Evolutionary conservation across 1,139 yeast species (phyloP).

Genomic region (Taphrina pruni): DNA sequence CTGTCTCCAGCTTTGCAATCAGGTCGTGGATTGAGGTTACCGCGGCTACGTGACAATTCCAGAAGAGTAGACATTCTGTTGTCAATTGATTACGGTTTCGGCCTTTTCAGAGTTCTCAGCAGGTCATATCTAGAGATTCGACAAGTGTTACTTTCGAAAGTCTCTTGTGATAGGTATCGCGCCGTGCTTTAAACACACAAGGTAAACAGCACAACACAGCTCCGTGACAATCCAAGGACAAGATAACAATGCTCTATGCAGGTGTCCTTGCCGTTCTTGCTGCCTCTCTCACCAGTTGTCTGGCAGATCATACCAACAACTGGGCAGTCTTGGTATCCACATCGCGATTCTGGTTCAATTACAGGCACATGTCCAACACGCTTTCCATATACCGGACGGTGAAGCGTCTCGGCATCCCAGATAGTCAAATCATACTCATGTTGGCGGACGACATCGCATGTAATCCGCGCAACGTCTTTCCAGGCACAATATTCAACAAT

Average conservation of each 20-base stretch:
- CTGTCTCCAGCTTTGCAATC: too few relatives aligned
- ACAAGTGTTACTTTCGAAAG: too few relatives aligned
- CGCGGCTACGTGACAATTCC: too few relatives aligned
- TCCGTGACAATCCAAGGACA: too few relatives aligned
- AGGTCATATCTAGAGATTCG: too few relatives aligned
- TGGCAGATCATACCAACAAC: conserved; percentile 62
- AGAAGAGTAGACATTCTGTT: too few relatives aligned
- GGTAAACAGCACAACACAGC: too few relatives aligned
- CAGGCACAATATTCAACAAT: conserved; percentile 94
- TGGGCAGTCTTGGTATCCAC: conserved; percentile 97
- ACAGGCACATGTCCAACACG: conserved; percentile 96
- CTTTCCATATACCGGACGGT: conserved; percentile 94
- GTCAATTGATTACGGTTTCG: too few relatives aligned
- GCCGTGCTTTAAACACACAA: too few relatives aligned
- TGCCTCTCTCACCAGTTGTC: background rate
- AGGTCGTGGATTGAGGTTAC: too few relatives aligned
- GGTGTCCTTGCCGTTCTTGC: background rate
- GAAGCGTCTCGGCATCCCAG: conserved; percentile 93
- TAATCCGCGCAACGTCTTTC: conserved; percentile 92
- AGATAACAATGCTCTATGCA: background rate
- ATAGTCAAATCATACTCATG: conserved; percentile 95
- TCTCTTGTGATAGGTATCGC: background rate
- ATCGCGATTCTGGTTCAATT: conserved; percentile 96
- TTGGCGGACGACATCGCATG: conserved; percentile 96
- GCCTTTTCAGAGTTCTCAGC: too few relatives aligned